A percentile compares a stretch with the other conserved stretches of the same genome.
These are phyloP conservation scores for Bimuria novae-zelandiae DNA, from an alignment of 2,329 filamentous ascomycete genomes.

Conservation along the genomic window DNA sequence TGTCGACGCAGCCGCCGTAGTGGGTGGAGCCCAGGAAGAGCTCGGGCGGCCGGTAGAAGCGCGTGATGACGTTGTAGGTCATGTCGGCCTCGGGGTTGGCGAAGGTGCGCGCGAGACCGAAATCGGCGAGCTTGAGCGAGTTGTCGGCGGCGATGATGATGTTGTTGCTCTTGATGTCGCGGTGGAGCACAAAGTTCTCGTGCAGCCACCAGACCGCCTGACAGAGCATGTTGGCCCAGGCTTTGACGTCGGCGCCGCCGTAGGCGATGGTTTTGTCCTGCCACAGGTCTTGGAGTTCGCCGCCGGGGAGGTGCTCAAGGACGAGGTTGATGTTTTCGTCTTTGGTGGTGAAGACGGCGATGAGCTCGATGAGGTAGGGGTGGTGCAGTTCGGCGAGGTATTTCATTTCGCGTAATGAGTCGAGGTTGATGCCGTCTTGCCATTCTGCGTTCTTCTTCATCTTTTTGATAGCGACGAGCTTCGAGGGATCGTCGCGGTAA, in stretches of 20 bases:
- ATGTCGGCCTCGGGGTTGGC: constrained; percentile 86
- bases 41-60: constrained; percentile 95
- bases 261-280: constrained; percentile 84
- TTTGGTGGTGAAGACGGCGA: constrained; percentile 93
- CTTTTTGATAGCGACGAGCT: constrained; percentile 89
- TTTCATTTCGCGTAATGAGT: constrained; percentile 94
- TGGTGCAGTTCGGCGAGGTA: constrained; percentile 93
- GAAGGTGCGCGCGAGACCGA: constrained; percentile 88
- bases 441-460: constrained; percentile 87
- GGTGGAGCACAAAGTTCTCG: constrained; percentile 89
- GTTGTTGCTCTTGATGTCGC: constrained; percentile 99
- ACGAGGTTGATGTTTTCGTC: constrained; percentile 96
- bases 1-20: constrained; percentile 88
- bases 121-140: constrained; percentile 95
- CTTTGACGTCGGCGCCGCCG: constrained; percentile 88
- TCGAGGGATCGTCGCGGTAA: constrained; percentile 70
- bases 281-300: constrained; percentile 85
- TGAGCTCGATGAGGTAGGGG: constrained; percentile 91
- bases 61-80: constrained; percentile 93
- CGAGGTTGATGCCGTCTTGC: constrained; percentile 88
- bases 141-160: constrained; percentile 91
- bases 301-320: constrained; percentile 89
- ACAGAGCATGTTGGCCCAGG: constrained; percentile 97
- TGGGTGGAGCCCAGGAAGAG: constrained; percentile 87
- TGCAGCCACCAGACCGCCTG: constrained; percentile 96